These are phyloP conservation scores for Funneliformis geosporum DNA, from an alignment of 192 early-diverging fungal species.

Conservation along the genomic window DNA sequence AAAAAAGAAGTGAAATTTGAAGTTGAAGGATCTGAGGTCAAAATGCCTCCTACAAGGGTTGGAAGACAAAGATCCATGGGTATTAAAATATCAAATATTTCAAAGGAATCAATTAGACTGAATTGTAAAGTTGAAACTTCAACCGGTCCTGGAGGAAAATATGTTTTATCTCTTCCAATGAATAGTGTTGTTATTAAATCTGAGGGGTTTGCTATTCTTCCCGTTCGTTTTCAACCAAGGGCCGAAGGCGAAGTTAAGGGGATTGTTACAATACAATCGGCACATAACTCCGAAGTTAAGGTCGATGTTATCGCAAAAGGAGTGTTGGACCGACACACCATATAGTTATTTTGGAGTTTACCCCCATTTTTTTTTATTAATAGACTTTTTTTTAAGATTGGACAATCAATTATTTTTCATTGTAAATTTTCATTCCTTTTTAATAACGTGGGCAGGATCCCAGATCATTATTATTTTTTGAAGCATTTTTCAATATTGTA, in stretches of 20 bases:
- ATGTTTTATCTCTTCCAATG: conserved; percentile 22
- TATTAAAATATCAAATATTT: conserved; percentile 14
- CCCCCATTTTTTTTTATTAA: too few relatives aligned
- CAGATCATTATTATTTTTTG: too few relatives aligned
- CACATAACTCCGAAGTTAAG: neutral
- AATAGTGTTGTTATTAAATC: conserved; percentile 19
- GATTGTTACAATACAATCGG: conserved; percentile 15
- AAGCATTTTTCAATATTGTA: too few relatives aligned
- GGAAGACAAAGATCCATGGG: conserved; percentile 10
- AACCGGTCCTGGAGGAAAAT: conserved; percentile 5
- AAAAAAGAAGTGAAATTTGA: conserved; percentile 25
- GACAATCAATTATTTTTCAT: too few relatives aligned
- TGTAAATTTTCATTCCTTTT: too few relatives aligned
- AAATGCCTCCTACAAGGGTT: conserved; percentile 12
- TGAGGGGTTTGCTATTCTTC: neutral
- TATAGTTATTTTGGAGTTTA: too few relatives aligned
- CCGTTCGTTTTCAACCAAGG: conserved; percentile 20
- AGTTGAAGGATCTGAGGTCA: neutral
- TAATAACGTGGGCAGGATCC: too few relatives aligned
- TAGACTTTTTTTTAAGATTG: too few relatives aligned
- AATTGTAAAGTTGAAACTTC: conserved; percentile 18
- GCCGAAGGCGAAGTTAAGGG: conserved; percentile 12
- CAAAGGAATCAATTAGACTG: conserved; percentile 18
- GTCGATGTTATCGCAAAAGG: conserved; percentile 19
- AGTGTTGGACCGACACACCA: neutral